Percentiles rank a stretch among this genome's conserved stretches.
Conservation (phyloP, 805 yeast genomes). For the Barnettozyma siamensis region DNA sequence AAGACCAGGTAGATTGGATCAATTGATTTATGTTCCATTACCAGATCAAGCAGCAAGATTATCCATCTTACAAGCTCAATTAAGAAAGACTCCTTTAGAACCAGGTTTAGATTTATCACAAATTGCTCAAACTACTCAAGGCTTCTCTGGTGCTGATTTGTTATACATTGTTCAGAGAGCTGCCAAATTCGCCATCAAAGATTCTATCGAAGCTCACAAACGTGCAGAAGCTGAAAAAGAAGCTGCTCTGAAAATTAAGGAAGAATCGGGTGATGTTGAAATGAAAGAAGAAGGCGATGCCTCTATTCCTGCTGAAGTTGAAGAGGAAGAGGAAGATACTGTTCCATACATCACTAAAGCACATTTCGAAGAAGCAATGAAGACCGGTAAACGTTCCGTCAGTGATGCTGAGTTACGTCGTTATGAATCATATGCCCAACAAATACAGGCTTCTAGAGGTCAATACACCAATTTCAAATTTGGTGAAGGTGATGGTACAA, state of each 20-base stretch:
- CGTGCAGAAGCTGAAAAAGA: conserved; percentile 40
- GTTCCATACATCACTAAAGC: conserved; percentile 92
- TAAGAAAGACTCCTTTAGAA: conserved; percentile 97
- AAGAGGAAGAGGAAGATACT: conserved; percentile 69
- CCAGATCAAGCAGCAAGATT: conserved; percentile 95
- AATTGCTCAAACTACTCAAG: conserved; percentile 91
- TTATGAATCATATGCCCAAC: conserved; percentile 97
- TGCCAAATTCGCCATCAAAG: conserved; percentile 98
- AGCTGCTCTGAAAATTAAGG: conserved; percentile 32
- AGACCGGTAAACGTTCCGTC: conserved; percentile 96
- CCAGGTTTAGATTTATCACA: conserved; percentile 88
- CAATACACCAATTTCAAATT: conserved; percentile 88
- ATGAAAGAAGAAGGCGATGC: conserved; percentile 28
- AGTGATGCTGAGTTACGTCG: conserved; percentile 97
- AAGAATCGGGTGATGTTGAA: conserved; percentile 46
- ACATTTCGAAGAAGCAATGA: conserved; percentile 99
- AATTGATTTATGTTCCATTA: conserved; percentile 95
- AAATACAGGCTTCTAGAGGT: conserved; percentile 93
- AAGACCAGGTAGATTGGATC: conserved; percentile 99
- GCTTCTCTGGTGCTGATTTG: conserved; percentile 99
- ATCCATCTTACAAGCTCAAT: conserved; percentile 90
- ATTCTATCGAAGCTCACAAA: conserved; percentile 82
- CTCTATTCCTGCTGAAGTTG: conserved; percentile 20
- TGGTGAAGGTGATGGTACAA: conserved; percentile 37
- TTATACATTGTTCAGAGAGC: conserved; percentile 96